Base-by-base conservation (phyloP, 2,329 filamentous ascomycete genomes). In the Phialophora tarda region DNA sequence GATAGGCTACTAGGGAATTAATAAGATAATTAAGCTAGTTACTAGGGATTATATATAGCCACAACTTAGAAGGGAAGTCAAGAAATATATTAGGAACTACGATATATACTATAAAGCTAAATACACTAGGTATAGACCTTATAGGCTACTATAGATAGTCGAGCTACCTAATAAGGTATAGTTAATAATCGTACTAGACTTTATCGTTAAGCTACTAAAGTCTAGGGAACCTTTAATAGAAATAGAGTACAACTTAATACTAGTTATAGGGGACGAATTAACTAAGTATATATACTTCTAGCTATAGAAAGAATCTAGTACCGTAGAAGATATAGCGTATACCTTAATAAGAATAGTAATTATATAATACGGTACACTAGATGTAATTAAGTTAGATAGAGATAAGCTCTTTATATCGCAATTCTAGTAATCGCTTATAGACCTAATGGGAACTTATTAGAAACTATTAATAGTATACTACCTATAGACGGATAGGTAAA, bases 401-500 rank as follows among this genome's bases (percentile, higher is more conserved):
- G 34, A 58, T 26, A 58, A 58, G 21, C 55, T 58, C 4, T 58
- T 58, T 26, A 58, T 7, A 55, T 34, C n/a, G 4, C 28, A 47
- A 44, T 62, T 61, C 26, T 53, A 32, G 24, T 14, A 60, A 21
- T 32, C 3, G 55, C 24, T 64, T 41, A 38, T 26, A 8, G 24
- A 28, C 5, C 50, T 53, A 4, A 23, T 59, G 32, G 32, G 11
- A 26, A 66, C 30, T 23, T 47, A 64, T 11, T 48, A 64, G 47
- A 68, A 68, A 53, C 32, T 69, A 41, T 64, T 24, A 32, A 59
- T 32, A 58, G 23, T 24, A 5, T 70, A 60, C 32, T 60, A 71
- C 34, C 44, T 54, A 59, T 63, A 71, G 44, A 59, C 12, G 24
- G 38, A 59, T 21, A 21, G 11, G 1, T 44, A 59, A n/a, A 59